phyloP scores from a whole-genome alignment of 2,329 filamentous ascomycete species.

The Orbilia ellipsospora region DNA sequence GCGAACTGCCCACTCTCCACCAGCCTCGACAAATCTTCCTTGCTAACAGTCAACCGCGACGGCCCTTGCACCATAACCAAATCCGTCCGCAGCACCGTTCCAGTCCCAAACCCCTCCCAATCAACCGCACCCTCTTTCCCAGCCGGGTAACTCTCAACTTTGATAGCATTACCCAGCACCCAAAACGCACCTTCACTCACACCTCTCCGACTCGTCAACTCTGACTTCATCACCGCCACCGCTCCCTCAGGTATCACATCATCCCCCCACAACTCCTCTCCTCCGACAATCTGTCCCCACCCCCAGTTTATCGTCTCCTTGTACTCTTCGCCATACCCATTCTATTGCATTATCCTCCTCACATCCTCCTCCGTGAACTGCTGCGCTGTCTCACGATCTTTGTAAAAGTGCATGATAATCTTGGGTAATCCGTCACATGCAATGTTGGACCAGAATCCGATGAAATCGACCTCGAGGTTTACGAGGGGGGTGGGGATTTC shows the following conservation, averaged over 20 bases:
- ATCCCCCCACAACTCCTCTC: conserved; percentile 4
- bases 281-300: conserved; percentile 29
- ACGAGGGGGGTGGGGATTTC: not conserved
- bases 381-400: conserved; percentile 7
- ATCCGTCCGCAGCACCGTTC: not conserved
- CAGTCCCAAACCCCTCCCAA: conserved; percentile 26
- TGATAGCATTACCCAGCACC: conserved; percentile 19
- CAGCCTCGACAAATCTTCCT: not conserved
- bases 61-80: not conserved
- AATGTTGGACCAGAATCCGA: conserved; percentile 31
- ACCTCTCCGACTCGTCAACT: not conserved
- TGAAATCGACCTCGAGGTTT: conserved; percentile 8
- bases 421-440: conserved; percentile 15
- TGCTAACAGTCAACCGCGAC: not conserved
- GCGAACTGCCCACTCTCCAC: no score
- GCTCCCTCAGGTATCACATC: conserved; percentile 7
- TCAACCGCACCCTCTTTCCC: not conserved
- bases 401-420: conserved; percentile 27
- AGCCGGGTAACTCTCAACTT: not conserved
- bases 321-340: not conserved
- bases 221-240: not conserved
- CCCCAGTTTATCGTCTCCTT: conserved; percentile 7
- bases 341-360: not conserved
- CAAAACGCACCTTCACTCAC: not conserved
- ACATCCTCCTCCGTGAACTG: no score